phyloP scores from a whole-genome alignment of 768 basidiomycete species.

The Suillus americanus region DNA sequence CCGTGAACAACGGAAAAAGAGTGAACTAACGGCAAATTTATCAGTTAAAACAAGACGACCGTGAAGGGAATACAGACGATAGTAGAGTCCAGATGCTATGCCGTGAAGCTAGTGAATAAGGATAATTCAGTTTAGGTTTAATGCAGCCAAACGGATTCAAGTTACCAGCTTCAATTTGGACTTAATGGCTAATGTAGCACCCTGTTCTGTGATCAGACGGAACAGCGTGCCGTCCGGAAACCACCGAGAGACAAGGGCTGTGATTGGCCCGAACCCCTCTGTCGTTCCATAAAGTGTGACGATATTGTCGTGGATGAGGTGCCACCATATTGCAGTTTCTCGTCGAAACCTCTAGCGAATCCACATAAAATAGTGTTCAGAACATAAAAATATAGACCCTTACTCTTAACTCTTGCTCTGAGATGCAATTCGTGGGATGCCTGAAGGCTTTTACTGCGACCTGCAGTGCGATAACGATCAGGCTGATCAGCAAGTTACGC shows the following conservation, averaged over 20 bases:
- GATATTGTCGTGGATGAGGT: constrained; percentile 19
- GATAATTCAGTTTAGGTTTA: not conserved
- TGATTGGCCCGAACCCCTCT: constrained; percentile 5
- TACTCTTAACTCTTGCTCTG: not conserved
- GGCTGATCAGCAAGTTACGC: not conserved
- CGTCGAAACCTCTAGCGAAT: constrained; percentile 13
- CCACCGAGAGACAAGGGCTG: not conserved
- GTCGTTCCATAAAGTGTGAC: constrained; percentile 17
- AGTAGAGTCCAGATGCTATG: constrained; percentile 17
- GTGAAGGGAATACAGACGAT: not conserved
- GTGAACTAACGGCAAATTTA: constrained; percentile 13
- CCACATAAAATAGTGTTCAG: not conserved
- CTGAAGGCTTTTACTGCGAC: constrained; percentile 2
- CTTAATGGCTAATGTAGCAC: not conserved
- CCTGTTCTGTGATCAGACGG: not conserved
- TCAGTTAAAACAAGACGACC: not conserved
- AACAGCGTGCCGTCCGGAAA: constrained; percentile 1
- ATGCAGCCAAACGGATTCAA: not conserved
- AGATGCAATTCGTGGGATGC: not conserved
- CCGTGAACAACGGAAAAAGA: constrained; percentile 16
- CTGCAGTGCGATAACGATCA: not conserved
- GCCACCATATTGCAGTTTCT: constrained; percentile 20
- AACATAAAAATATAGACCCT: not conserved
- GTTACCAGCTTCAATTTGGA: constrained; percentile 1
- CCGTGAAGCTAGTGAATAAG: constrained; percentile 10